These are phyloP conservation scores for Heterobasidion occidentale DNA, from an alignment of 1,284 basidiomycete species.

Conservation along the genomic window DNA sequence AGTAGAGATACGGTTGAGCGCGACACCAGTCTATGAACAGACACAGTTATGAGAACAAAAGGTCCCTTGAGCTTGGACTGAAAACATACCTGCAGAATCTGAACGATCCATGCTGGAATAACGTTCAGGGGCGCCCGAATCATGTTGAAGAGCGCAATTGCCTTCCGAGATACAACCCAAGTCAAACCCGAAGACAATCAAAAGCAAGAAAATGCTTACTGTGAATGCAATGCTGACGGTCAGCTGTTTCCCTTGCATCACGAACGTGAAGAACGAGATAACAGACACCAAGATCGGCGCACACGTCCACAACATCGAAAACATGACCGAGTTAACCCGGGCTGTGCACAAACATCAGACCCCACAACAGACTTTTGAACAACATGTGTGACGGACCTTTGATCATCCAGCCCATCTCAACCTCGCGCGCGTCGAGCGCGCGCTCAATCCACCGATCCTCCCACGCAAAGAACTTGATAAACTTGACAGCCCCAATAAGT, in stretches of 20 bases:
- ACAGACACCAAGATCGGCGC: slow-evolving; percentile 67
- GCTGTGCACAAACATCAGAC: slow-evolving; percentile 26
- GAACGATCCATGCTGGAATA: slow-evolving; percentile 61
- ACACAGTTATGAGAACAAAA: slow-evolving; percentile 10
- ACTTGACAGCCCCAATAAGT: slow-evolving; percentile 74
- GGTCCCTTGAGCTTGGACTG: background rate
- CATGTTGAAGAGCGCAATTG: slow-evolving; percentile 69
- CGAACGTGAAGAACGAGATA: slow-evolving; percentile 57
- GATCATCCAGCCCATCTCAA: slow-evolving; percentile 65
- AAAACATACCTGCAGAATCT: slow-evolving; percentile 42
- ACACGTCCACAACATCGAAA: slow-evolving; percentile 53
- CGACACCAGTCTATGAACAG: slow-evolving; percentile 53
- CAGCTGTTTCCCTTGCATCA: slow-evolving; percentile 56
- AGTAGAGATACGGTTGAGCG: slow-evolving; percentile 72
- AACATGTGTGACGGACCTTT: slow-evolving; percentile 33
- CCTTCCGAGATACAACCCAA: slow-evolving; percentile 24
- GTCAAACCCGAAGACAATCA: slow-evolving; percentile 2
- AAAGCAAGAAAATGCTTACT: slow-evolving; percentile 26
- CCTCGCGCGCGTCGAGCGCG: slow-evolving; percentile 45
- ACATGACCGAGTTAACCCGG: slow-evolving; percentile 57
- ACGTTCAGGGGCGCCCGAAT: slow-evolving; percentile 63
- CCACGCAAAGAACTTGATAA: slow-evolving; percentile 87
- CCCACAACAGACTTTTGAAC: background rate
- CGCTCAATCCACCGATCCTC: slow-evolving; percentile 67
- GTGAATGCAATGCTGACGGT: slow-evolving; percentile 67